Evolutionary conservation across 2,329 filamentous ascomycete genomes (phyloP).

Genomic region (Talaromyces sp.): DNA sequence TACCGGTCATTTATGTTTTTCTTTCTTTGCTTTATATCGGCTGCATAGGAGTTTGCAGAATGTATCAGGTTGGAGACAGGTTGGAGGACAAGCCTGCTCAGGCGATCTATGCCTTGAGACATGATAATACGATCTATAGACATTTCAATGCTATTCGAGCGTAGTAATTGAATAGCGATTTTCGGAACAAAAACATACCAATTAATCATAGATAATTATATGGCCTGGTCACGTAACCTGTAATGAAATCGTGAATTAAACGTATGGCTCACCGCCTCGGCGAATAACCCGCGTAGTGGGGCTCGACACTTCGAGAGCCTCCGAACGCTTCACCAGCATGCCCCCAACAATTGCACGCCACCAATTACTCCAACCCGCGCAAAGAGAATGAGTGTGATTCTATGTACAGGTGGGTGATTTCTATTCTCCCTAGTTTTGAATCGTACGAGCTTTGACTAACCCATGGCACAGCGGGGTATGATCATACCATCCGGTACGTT

Average conservation of each 20-base stretch:
- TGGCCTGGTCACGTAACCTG: not conserved
- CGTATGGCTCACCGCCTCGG: not conserved
- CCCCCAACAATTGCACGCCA: not conserved
- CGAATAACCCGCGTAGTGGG: not conserved
- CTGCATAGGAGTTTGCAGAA: not conserved
- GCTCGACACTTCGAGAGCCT: not conserved
- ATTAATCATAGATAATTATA: no score
- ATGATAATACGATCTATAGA: not conserved
- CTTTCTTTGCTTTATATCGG: not conserved
- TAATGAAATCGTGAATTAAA: not conserved
- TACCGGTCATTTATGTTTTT: not conserved
- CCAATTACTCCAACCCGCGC: not conserved
- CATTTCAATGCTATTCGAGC: not conserved
- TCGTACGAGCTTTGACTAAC: not conserved
- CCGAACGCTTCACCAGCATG: not conserved
- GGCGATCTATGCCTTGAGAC: not conserved
- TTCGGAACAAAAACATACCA: not conserved
- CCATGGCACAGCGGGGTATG: slow-evolving; percentile 57
- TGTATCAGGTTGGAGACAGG: not conserved
- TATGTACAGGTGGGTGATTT: slow-evolving; percentile 55
- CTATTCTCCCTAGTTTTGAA: slow-evolving; percentile 12
- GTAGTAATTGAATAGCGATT: not conserved
- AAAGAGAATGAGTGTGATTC: slow-evolving; percentile 57
- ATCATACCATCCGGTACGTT: slow-evolving; percentile 67
- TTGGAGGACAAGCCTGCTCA: not conserved